These are phyloP conservation scores for Camellia granthamiana DNA, from an alignment of 148 eudicot species.

Conservation along the genomic window DNA sequence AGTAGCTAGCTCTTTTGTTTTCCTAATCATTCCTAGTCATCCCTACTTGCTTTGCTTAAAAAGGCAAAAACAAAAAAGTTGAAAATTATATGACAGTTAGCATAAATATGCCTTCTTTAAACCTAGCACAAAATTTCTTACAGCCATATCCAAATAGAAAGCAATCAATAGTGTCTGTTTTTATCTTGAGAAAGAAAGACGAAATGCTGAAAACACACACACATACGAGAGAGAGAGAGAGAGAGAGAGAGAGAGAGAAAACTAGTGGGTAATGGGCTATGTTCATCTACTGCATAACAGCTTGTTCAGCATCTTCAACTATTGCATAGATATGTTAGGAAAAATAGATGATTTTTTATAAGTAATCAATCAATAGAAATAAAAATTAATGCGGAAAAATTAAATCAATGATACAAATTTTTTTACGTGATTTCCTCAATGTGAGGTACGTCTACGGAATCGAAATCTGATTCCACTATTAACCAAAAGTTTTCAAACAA, in stretches of 20 bases:
- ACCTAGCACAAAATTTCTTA: background rate
- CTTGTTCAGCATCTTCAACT: background rate
- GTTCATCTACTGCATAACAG: background rate
- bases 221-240: background rate
- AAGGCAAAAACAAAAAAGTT: background rate
- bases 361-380: no score
- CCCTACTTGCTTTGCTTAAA: background rate
- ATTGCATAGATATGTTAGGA: background rate
- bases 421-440: no score
- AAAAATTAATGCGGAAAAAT: no score
- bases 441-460: no score
- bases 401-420: no score
- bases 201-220: slow-evolving; percentile 1
- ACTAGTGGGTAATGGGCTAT: background rate
- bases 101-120: background rate
- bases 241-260: slow-evolving; percentile 11
- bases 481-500: no score
- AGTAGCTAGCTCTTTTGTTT: background rate
- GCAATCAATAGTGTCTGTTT: background rate
- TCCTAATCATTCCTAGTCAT: background rate
- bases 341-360: no score
- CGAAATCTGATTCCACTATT: no score
- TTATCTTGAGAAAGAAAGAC: slow-evolving; percentile 8
- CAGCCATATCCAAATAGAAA: background rate
- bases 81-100: background rate